phyloP scores from a whole-genome alignment of 257 asterid genomes.

The Phtheirospermum japonicum region DNA sequence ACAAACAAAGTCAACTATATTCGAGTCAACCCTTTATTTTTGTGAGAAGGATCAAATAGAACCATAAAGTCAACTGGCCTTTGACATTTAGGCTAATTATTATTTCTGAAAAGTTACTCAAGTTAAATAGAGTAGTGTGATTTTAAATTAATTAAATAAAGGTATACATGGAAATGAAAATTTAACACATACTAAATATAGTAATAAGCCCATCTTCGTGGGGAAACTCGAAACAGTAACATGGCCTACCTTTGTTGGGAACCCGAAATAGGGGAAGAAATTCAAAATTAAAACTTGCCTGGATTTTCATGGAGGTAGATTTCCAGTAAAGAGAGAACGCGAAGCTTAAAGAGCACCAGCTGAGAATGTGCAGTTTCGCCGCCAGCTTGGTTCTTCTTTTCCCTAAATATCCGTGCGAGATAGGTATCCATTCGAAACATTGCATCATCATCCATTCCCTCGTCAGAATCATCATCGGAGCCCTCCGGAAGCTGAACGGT shows the following conservation, averaged over 20 bases:
- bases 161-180: too few species aligned
- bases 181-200: neutral
- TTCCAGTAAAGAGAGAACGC: slow-evolving; percentile 91
- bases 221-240: too few species aligned
- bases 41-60: neutral
- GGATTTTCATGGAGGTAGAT: slow-evolving; percentile 92
- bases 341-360: slow-evolving; percentile 93
- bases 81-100: too few species aligned
- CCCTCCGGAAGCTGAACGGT: slow-evolving; percentile 54
- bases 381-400: slow-evolving; percentile 78
- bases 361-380: slow-evolving; percentile 96
- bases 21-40: neutral
- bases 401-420: slow-evolving; percentile 64
- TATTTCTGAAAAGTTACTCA: too few species aligned
- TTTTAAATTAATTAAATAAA: too few species aligned
- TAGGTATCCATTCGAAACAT: slow-evolving; percentile 87
- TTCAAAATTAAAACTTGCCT: slow-evolving; percentile 50
- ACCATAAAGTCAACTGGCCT: neutral
- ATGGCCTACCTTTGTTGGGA: neutral
- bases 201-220: too few species aligned
- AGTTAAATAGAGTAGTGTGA: too few species aligned
- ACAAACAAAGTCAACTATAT: slow-evolving; percentile 8
- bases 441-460: slow-evolving; percentile 93
- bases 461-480: slow-evolving; percentile 85
- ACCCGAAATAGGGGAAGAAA: slow-evolving; percentile 2